Conservation (phyloP, 208 protist species). For the Porcisia deanei region DNA sequence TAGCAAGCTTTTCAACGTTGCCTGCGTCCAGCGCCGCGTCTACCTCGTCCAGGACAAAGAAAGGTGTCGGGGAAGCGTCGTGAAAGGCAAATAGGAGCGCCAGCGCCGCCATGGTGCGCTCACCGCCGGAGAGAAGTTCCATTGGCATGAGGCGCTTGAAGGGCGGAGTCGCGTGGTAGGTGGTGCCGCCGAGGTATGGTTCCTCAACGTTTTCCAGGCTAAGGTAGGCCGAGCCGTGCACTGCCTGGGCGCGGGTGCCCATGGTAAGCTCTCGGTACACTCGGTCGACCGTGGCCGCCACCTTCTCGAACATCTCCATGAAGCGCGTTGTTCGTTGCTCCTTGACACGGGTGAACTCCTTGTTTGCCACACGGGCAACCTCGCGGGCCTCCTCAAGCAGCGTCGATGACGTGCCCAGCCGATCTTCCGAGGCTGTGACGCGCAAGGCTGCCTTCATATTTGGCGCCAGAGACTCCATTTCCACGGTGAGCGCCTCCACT, state of each 20-base stretch:
- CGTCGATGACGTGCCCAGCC: constrained; percentile 70
- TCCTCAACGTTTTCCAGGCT: constrained; percentile 95
- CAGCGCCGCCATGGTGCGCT: constrained; percentile 98
- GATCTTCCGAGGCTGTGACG: constrained; percentile 63
- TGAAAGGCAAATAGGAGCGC: constrained; percentile 99
- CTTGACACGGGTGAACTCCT: constrained; percentile 88
- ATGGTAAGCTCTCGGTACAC: constrained; percentile 97
- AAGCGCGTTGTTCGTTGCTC: constrained; percentile 91
- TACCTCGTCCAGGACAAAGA: constrained; percentile 99
- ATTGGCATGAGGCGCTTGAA: constrained; percentile 98
- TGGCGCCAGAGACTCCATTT: constrained; percentile 84
- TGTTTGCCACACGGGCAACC: constrained; percentile 62
- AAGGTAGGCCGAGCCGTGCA: constrained; percentile 95
- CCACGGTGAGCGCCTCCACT: constrained; percentile 49
- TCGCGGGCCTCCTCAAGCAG: constrained; percentile 81
- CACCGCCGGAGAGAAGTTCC: constrained; percentile 98
- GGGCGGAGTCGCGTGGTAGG: constrained; percentile 97
- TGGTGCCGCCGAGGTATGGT: constrained; percentile 96
- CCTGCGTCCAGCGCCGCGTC: constrained; percentile 98
- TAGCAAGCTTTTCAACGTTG: constrained; percentile 96
- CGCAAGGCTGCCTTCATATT: constrained; percentile 80
- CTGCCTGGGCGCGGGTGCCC: constrained; percentile 61
- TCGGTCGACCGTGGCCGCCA: constrained; percentile 85
- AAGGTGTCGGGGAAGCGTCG: constrained; percentile 95
- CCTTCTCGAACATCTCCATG: constrained; percentile 93